Base-by-base conservation (phyloP, 2,329 filamentous ascomycete genomes). In the Phialophora verrucosa region DNA sequence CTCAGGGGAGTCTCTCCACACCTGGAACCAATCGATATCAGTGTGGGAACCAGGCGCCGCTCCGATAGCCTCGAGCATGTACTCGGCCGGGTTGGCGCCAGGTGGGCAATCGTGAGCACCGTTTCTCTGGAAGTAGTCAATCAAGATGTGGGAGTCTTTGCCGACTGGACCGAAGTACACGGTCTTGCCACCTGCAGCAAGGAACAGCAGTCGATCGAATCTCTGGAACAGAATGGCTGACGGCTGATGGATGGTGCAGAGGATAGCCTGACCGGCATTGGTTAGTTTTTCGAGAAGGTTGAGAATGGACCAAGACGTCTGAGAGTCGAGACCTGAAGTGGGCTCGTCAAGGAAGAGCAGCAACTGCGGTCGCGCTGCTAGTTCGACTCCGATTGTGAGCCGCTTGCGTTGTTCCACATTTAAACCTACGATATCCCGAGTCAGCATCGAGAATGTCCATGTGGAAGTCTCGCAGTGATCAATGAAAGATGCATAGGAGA, bases 381-480 rank as follows among this genome's bases (percentile, higher is more conserved):
- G 85, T 77, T 98, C 94, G 17, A 98, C 93, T 78, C 92, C 94
- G 70, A 97, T 97, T 0, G 93, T 97, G 8, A 97, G 84, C 74
- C 92, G 90, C 76, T 89, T 89, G 27, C 87, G 83, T 75, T 89
- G 87, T 74, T 89, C 87, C 20, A 86, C 83, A 60, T 85, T 85
- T 32, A 86, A 78, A 80, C 84, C 76, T 76, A 55, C 25, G 42
- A 47, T 14, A 14, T 31, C 17, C 23, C 11, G 25, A 12, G 23
- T 61, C 32, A 61, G 59, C 11, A 53, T 49, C 38, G 6, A 17
- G 38, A 2, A 17, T 1, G 17, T 44, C 14, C 1, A 44, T 7
- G 6, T n/a, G 7, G 6, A 44, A 44, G 14, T 44, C 38, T n/a
- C 6, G 17, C 17, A 17, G 3, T 44, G 17, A 44, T 8, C 17